These are phyloP conservation scores for Santalum album DNA, from an alignment of 164 flowering plant genomes.

Conservation along the genomic window DNA sequence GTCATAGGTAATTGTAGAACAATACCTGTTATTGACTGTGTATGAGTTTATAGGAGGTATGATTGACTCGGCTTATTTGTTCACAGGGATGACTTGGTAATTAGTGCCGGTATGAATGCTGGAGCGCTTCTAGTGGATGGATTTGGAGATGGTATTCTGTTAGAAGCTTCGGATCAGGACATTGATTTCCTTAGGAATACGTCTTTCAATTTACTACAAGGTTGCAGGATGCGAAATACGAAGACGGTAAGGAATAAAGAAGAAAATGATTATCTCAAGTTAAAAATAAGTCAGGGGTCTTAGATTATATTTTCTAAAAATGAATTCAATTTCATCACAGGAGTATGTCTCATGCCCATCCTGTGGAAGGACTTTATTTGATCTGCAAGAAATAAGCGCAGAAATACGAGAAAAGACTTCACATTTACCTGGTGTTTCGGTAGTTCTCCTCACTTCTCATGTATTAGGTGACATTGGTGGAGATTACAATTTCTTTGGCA, in stretches of 20 bases:
- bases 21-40: neutral
- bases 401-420: slow-evolving; percentile 89
- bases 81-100: slow-evolving; percentile 87
- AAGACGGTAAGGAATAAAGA: slow-evolving; percentile 52
- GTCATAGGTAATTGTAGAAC: slow-evolving; percentile 48
- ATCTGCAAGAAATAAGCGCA: slow-evolving; percentile 96
- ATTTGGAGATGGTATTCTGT: slow-evolving; percentile 82
- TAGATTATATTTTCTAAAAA: neutral
- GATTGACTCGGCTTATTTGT: slow-evolving; percentile 10
- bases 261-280: neutral
- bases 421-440: slow-evolving; percentile 98
- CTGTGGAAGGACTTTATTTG: slow-evolving; percentile 92
- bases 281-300: neutral
- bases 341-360: slow-evolving; percentile 99
- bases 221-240: slow-evolving; percentile 98
- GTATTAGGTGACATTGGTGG: neutral
- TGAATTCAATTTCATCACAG: slow-evolving; percentile 27
- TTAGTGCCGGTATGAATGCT: slow-evolving; percentile 76
- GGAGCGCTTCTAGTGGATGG: slow-evolving; percentile 97
- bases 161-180: slow-evolving; percentile 88
- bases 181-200: slow-evolving; percentile 83
- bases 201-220: slow-evolving; percentile 93
- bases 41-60: neutral
- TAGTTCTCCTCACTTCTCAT: slow-evolving; percentile 18
- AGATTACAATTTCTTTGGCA: neutral